Conservation (phyloP, 108 stramenopile genomes). For the Conticribra weissflogii region DNA sequence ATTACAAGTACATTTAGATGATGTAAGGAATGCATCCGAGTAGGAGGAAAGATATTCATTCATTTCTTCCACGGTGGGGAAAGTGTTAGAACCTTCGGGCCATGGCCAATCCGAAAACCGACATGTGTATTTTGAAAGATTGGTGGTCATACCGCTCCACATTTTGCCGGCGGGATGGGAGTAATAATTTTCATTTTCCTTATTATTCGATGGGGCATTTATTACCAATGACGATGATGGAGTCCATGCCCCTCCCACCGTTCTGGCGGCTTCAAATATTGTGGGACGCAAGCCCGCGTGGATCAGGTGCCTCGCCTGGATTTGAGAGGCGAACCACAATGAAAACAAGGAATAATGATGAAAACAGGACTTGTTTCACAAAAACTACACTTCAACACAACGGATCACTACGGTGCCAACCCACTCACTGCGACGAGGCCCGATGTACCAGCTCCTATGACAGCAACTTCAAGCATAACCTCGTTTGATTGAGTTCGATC, state of each 20-base stretch:
- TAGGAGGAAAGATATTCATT: slow-evolving; percentile 58
- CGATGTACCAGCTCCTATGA: slow-evolving; percentile 49
- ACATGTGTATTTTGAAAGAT: slow-evolving; percentile 73
- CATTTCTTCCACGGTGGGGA: slow-evolving; percentile 62
- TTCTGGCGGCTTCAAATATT: slow-evolving; percentile 48
- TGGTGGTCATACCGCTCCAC: slow-evolving; percentile 69
- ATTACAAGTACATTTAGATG: slow-evolving; percentile 14
- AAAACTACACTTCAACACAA: too few relatives aligned
- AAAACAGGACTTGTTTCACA: too few relatives aligned
- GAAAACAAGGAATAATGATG: too few relatives aligned
- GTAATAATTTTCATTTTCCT: not conserved
- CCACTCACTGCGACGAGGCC: slow-evolving; percentile 47
- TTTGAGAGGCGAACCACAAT: too few relatives aligned
- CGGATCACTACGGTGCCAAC: too few relatives aligned
- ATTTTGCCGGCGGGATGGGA: slow-evolving; percentile 50
- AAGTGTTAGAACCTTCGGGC: slow-evolving; percentile 60
- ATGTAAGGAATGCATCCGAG: slow-evolving; percentile 50
- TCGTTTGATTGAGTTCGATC: not conserved
- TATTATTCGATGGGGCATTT: not conserved
- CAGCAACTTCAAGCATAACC: slow-evolving; percentile 46
- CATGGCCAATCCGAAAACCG: slow-evolving; percentile 73
- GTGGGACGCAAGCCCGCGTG: slow-evolving; percentile 43
- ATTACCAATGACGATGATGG: slow-evolving; percentile 24
- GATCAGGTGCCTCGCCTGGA: slow-evolving; percentile 45
- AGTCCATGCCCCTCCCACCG: slow-evolving; percentile 48